A percentile compares a stretch with the other conserved stretches of the same genome.
phyloP scores from a whole-genome alignment of 495 filamentous ascomycete genomes.

The Hapsidospora chrysogenum region DNA sequence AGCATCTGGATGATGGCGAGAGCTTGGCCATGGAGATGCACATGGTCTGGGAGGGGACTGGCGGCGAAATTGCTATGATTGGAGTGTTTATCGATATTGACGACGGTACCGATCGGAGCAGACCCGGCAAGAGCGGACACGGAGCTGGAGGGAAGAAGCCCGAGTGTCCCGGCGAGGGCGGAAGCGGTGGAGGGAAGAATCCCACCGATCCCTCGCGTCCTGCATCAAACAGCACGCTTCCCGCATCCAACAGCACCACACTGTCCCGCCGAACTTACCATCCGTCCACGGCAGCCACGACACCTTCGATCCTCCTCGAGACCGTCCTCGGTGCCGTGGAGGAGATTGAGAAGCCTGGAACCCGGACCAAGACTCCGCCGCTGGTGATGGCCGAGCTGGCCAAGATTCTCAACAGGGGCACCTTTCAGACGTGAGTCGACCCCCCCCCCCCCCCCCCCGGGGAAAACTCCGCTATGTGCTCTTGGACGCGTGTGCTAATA shows the following conservation, averaged over 20 bases:
- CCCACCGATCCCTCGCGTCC: constrained; percentile 39
- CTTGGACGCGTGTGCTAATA: too few species aligned
- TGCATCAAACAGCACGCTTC: constrained; percentile 44
- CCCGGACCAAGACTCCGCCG: constrained; percentile 33
- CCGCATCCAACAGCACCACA: too few species aligned
- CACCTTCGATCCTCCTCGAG: too few species aligned
- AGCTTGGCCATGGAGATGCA: constrained; percentile 46
- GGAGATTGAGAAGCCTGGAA: constrained; percentile 37
- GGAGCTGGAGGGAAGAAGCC: too few species aligned
- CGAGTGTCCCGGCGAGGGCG: too few species aligned
- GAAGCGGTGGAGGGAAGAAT: constrained; percentile 10
- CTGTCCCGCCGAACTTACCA: too few species aligned
- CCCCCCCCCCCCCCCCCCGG: too few species aligned
- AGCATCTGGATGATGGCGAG: constrained; percentile 40
- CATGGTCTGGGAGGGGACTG: constrained; percentile 42
- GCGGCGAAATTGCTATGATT: too few species aligned
- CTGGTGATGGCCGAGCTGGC: constrained; percentile 40
- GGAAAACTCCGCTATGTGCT: too few species aligned
- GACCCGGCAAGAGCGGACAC: too few species aligned
- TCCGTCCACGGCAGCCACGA: too few species aligned
- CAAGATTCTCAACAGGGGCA: constrained; percentile 16
- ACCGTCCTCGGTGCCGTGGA: constrained; percentile 34
- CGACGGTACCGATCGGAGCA: not conserved
- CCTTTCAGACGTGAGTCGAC: constrained; percentile 10
- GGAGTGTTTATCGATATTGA: constrained; percentile 4